Evolutionary conservation across 2,329 filamentous ascomycete genomes (phyloP).

Genomic region (Parafenestella ontariensis): DNA sequence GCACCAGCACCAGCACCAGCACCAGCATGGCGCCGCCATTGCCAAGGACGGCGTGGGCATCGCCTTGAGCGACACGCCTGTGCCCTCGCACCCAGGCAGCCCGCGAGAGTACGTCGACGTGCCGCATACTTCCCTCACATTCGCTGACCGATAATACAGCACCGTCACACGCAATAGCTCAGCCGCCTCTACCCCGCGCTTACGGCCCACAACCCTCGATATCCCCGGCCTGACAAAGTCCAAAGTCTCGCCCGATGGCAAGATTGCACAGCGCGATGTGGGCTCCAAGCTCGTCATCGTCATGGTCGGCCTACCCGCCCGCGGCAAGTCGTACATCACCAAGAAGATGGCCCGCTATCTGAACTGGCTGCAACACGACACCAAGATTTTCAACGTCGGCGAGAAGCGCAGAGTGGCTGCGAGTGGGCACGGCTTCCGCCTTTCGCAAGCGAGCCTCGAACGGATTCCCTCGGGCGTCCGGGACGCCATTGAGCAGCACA

Average conservation of each 20-base stretch:
- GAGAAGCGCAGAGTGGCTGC: slow-evolving; percentile 84
- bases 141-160: slow-evolving; percentile 52
- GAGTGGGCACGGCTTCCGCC: slow-evolving; percentile 59
- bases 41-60: slow-evolving; percentile 56
- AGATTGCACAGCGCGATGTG: slow-evolving; percentile 91
- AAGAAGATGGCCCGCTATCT: slow-evolving; percentile 96
- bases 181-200: slow-evolving; percentile 76
- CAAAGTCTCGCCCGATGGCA: slow-evolving; percentile 91
- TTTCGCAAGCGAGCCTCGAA: slow-evolving; percentile 43
- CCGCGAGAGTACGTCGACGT: slow-evolving; percentile 63
- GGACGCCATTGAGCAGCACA: slow-evolving; percentile 34
- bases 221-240: slow-evolving; percentile 97
- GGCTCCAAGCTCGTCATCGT: slow-evolving; percentile 96
- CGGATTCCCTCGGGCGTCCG: slow-evolving; percentile 32
- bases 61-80: slow-evolving; percentile 68
- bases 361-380: slow-evolving; percentile 97
- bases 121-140: slow-evolving; percentile 10
- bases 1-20: slow-evolving; percentile 17
- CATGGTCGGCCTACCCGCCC: slow-evolving; percentile 95
- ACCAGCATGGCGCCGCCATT: slow-evolving; percentile 22
- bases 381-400: slow-evolving; percentile 95
- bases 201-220: slow-evolving; percentile 93
- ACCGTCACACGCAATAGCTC: slow-evolving; percentile 76
- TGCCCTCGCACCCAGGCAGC: slow-evolving; percentile 67
- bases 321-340: slow-evolving; percentile 98